Evolutionary conservation across 345 rosid species (phyloP), one percentile per base, ranked within the genome.

Genomic region (Moricandia moricandioides): DNA sequence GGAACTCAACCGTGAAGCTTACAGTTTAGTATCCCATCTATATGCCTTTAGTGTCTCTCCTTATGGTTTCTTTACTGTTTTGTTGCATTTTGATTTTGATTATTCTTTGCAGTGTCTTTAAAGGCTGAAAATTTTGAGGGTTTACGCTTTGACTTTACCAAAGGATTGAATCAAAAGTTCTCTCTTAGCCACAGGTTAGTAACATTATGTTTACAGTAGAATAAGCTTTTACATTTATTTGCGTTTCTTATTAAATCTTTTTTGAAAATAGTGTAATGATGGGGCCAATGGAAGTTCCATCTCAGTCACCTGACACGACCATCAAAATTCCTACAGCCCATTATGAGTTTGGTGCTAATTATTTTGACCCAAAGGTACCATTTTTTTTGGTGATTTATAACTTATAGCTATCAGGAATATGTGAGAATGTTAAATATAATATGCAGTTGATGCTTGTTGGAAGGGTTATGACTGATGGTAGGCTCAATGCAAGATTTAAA

Each of bases 321-420:
- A 84, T 95, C 72, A 95, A 95, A 80, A 87, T 92, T 60, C 96
- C 98, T 21, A 89, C 90, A 12, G 85, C 99, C 12, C 84, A 92
- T 67, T 95, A 95, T 68, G 99, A 95, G 79, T 95, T 95, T 67
- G 99, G 98, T 63, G 96, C 97, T 33, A 95, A 95, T 72, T 95
- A 78, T 71, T 88, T 86, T 47, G 97, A 92, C 72, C 96, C 93
- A 45, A 80, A 86, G 79, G 83, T 73, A 61, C 10, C 10, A 7
- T 49, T 49, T 37, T n/a, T n/a, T 6, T 4, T 71, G 35, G 71
- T 33, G 6, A 67, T 24, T 18, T 21, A 5, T 14, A 26, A 10
- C 14, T 54, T 54, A 55, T 62, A 7, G 56, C 45, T 5, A 30
- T 12, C 40, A 72, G 43, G 51, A 57, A 18, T 30, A 29, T 66